phyloP scores from a whole-genome alignment of 2,329 filamentous ascomycete genomes.

The Talaromyces islandicus region DNA sequence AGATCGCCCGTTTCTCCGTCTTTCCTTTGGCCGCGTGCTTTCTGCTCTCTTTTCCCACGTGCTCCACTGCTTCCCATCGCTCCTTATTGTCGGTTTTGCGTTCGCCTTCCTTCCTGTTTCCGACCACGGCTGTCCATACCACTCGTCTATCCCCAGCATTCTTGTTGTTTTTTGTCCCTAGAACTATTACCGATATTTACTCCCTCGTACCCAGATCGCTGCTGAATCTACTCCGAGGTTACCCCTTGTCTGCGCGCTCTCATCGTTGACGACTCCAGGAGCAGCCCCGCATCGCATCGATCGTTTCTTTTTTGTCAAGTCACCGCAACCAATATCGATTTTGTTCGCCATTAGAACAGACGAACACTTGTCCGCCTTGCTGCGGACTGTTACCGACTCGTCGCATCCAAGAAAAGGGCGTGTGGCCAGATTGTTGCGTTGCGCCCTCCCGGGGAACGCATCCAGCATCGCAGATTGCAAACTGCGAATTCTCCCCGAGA shows the following conservation, averaged over 20 bases:
- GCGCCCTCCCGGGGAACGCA: not conserved
- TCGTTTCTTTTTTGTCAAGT: not conserved
- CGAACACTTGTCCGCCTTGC: not conserved
- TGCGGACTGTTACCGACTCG: not conserved
- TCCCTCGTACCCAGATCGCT: not conserved
- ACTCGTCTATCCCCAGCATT: not conserved
- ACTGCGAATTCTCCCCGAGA: not conserved
- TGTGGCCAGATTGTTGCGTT: not conserved
- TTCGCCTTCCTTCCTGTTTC: not conserved
- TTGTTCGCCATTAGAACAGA: not conserved
- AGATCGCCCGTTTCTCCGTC: not conserved
- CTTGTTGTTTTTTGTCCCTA: not conserved
- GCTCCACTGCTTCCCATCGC: not conserved
- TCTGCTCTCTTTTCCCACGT: not conserved
- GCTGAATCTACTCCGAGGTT: not conserved
- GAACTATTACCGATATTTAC: not conserved
- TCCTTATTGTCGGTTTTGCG: not conserved
- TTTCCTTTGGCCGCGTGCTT: not conserved
- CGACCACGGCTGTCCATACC: not conserved
- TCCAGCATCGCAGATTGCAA: not conserved
- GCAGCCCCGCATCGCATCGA: not conserved
- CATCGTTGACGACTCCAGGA: not conserved
- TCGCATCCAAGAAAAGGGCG: not conserved
- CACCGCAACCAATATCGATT: not conserved
- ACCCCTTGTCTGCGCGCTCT: not conserved